Conservation (phyloP, 1,284 basidiomycete genomes). For the Leucoagaricus sp. region DNA sequence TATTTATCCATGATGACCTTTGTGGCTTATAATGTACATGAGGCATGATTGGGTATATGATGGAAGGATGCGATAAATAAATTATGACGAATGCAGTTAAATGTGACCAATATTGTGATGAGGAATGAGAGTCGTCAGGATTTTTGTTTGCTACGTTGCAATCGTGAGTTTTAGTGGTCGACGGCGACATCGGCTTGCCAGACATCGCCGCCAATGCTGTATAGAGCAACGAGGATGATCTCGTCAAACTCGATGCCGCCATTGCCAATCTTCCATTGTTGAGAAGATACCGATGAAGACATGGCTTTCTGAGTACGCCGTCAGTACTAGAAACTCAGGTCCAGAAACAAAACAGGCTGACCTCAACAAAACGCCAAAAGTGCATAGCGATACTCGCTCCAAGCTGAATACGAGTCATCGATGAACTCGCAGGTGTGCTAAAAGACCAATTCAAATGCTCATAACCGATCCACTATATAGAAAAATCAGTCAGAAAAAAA, state of each 20-base stretch:
- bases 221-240: constrained; percentile 14
- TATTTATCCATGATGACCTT: background rate
- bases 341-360: too few species aligned
- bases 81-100: background rate
- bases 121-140: background rate
- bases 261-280: constrained; percentile 12
- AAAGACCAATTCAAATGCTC: constrained; percentile 37
- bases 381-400: constrained; percentile 19
- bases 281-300: background rate
- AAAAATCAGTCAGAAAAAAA: background rate
- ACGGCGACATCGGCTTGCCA: constrained; percentile 19
- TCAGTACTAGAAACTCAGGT: too few species aligned
- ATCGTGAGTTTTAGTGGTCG: constrained; percentile 1
- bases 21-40: background rate
- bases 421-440: constrained; percentile 20
- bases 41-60: background rate
- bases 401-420: constrained; percentile 24
- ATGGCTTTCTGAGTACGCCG: background rate
- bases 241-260: constrained; percentile 13
- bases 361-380: constrained; percentile 26
- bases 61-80: background rate
- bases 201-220: constrained; percentile 16
- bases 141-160: background rate
- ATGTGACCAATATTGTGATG: background rate
- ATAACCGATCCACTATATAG: constrained; percentile 51